Conservation (phyloP, 2,329 filamentous ascomycete species). For the Phialophora expanda region DNA sequence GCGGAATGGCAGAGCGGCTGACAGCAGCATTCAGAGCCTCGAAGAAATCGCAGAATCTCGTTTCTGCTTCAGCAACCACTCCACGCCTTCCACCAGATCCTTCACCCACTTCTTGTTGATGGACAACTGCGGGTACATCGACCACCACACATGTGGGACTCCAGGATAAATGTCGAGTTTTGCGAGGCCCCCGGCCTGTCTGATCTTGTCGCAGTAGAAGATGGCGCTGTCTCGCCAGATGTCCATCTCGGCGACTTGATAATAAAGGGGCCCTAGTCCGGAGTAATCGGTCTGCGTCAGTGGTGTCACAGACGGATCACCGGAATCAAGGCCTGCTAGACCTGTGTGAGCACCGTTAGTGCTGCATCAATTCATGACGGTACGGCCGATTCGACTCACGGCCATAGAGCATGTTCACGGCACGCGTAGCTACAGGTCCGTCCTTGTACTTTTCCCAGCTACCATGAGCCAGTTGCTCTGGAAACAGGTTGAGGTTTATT, state of each 20-base stretch:
- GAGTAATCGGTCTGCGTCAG: slow-evolving; percentile 23
- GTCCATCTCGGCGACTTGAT: slow-evolving; percentile 32
- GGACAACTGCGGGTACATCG: slow-evolving; percentile 28
- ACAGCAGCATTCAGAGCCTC: background rate
- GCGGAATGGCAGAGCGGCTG: background rate
- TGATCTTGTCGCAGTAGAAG: slow-evolving; percentile 27
- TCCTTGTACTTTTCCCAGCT: slow-evolving; percentile 28
- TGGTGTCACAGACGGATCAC: slow-evolving; percentile 11
- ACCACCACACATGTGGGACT: slow-evolving; percentile 26
- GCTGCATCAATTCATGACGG: background rate
- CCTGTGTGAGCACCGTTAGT: slow-evolving; percentile 13
- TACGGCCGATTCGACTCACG: slow-evolving; percentile 11
- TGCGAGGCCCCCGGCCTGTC: slow-evolving; percentile 19
- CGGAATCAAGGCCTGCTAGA: slow-evolving; percentile 10
- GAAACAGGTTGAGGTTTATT: slow-evolving; percentile 14
- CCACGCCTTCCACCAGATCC: slow-evolving; percentile 25
- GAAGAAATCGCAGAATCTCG: background rate
- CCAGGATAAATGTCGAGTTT: slow-evolving; percentile 32
- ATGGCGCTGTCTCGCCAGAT: slow-evolving; percentile 30
- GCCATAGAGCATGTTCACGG: slow-evolving; percentile 22
- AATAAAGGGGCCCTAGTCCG: slow-evolving; percentile 24
- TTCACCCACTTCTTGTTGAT: slow-evolving; percentile 28
- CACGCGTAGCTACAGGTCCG: slow-evolving; percentile 22
- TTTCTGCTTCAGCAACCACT: slow-evolving; percentile 25
- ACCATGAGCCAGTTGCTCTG: slow-evolving; percentile 17